Base-by-base conservation (phyloP, 768 basidiomycete species). In the Tricholoma bakamatsutake region DNA sequence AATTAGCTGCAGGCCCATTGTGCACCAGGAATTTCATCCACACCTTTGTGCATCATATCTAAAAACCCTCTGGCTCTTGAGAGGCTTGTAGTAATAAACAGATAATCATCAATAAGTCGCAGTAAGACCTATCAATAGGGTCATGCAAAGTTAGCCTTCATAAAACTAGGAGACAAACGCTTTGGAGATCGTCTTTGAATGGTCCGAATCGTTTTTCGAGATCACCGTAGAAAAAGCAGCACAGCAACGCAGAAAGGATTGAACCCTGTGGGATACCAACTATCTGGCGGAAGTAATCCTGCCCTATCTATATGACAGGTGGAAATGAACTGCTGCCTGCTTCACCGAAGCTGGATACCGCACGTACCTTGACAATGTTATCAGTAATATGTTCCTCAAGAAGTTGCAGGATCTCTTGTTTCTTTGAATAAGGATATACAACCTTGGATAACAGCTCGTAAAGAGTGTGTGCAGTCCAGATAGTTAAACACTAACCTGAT, bases 231-330 rank as follows among this genome's bases (percentile, higher is more conserved):
- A 92, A 97, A 70, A 95, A 90, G 1, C 90, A 88, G 67, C 97
- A 99, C 1, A 99, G 73, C n/a, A 98, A 66, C 0, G 89, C 81
- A 6, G 94, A 97, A n/a, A 98, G 72, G n/a, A 94, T 84, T 2
- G 95, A 98, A 18, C 97, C 97, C 69, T 99, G 97, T 1, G 97
- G 96, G 21, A 99, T 99, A 2, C 97, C 97, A 28, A 91, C 81
- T n/a, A 80, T 81, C 69, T 99, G 97, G 11, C 88, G 84, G 66
- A 88, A 96, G 64, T 87, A 92, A 40, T 80, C 70, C n/a, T 72
- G 62, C 1, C 89, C 90, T 52, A 97, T 93, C 93, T 96, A 60
- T 13, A 33, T 24, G 37, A 37, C 33, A 58, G 27, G 28, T 24
- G n/a, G 7, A 2, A 28, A 17, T 57, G 17, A 39, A 28, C 9